Evolutionary conservation across 805 yeast species (phyloP), one percentile per base, ranked within the genome.

Genomic region (Myxozyma neotropica): DNA sequence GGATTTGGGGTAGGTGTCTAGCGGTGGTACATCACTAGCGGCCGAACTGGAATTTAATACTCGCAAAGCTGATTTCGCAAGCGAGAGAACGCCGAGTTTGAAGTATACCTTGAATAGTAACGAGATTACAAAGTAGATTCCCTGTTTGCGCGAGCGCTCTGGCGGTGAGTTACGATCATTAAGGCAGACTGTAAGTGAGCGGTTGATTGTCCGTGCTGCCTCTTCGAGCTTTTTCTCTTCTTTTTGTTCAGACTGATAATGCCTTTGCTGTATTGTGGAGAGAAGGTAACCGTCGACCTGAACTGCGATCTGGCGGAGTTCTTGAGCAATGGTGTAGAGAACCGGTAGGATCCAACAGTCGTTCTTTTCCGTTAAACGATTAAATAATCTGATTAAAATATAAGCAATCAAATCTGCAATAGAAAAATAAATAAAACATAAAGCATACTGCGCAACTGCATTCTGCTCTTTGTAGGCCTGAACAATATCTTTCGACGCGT

Each of bases 41-140:
- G 60, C 72, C 2, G 69, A 48, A 47, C 84, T 79, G 13, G 86
- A 81, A 31, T 77, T 78, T 35, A 89, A 73, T 0, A 88, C 96
- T 70, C 84, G 85, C 59, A 88, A 85, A 62, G 89, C 78, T 52
- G 88, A 86, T 66, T 83, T 84, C 35, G 93, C 90, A 71, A 89
- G 79, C 66, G 89, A 90, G 40, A 81, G 76, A 68, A 87, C 88
- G 46, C 81, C 78, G 64, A 89, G 75, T 66, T 78, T 48, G 75
- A 85, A 84, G 73, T 89, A 90, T 24, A 87, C 78, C 66, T 82
- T 83, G 71, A 89, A 83, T 58, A 90, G 80, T 55, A 84, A 80
- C 40, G 86, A 85, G 19, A 88, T 81, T 70, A 89, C 86, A 72
- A 81, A 85, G 72, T 86, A 88, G 19, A 87, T 84, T 51, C 86